A percentile compares a stretch with the other conserved stretches of the same genome.
These are phyloP conservation scores for Helichrysum umbraculigerum DNA, from an alignment of 129 eudicot species.

Conservation along the genomic window DNA sequence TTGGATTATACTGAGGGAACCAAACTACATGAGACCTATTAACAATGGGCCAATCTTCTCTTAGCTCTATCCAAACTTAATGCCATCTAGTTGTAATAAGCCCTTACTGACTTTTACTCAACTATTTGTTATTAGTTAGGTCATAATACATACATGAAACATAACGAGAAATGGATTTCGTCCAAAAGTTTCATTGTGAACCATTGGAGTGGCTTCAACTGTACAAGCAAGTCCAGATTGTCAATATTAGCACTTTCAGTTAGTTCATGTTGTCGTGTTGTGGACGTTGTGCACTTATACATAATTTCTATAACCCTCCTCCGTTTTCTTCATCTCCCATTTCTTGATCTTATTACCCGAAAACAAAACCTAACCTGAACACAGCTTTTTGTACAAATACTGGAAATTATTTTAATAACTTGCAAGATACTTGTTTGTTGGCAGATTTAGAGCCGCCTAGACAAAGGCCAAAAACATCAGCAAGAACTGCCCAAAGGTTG, in stretches of 20 bases:
- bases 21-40: not conserved
- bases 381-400: not conserved
- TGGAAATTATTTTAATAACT: not conserved
- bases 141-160: not conserved
- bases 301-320: not conserved
- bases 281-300: not conserved
- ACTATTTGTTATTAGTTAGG: not conserved
- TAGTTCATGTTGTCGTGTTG: not conserved
- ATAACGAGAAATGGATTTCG: not conserved
- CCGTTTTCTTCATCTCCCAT: not conserved
- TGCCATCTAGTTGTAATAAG: not conserved
- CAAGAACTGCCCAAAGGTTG: slow-evolving; percentile 87
- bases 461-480: slow-evolving; percentile 83
- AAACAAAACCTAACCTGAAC: not conserved
- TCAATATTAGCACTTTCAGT: too few species aligned
- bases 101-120: not conserved
- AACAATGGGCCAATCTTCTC: too few species aligned
- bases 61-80: too few species aligned
- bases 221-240: not conserved
- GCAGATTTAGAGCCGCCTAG: slow-evolving; percentile 94
- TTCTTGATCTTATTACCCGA: not conserved
- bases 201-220: too few species aligned
- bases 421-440: not conserved
- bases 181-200: too few species aligned
- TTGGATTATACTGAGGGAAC: not conserved